Conservation (phyloP, 179 eudicot species). For the Heliamphora pulchella region DNA sequence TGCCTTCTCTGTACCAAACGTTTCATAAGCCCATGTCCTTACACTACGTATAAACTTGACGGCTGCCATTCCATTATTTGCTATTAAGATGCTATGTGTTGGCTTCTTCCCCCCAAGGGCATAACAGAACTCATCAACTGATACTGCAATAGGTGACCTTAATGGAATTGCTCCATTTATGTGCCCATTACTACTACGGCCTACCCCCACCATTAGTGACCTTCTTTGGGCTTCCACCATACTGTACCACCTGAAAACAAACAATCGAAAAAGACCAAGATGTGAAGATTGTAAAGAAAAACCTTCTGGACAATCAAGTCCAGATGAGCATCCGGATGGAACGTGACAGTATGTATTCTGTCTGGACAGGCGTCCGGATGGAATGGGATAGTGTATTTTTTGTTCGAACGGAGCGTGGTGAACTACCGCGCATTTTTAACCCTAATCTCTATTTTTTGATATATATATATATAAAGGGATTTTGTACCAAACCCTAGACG, state of each 20-base stretch:
- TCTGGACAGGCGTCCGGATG: too few relatives aligned
- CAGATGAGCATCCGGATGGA: too few relatives aligned
- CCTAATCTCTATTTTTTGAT: too few relatives aligned
- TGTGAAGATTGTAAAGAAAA: too few relatives aligned
- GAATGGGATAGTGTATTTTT: too few relatives aligned
- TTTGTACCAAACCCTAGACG: too few relatives aligned
- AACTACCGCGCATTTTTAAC: too few relatives aligned
- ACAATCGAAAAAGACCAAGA: neutral
- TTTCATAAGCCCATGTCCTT: slow-evolving; percentile 93
- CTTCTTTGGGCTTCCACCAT: slow-evolving; percentile 39
- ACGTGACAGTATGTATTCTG: too few relatives aligned
- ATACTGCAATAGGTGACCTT: slow-evolving; percentile 35
- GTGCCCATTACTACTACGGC: slow-evolving; percentile 33
- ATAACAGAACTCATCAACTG: slow-evolving; percentile 68
- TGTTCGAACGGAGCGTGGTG: too few relatives aligned
- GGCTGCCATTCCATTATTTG: slow-evolving; percentile 99
- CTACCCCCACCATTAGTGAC: slow-evolving; percentile 27
- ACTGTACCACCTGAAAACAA: slow-evolving; percentile 16
- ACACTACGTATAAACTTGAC: slow-evolving; percentile 94
- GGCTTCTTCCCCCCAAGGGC: slow-evolving; percentile 86
- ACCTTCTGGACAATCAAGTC: too few relatives aligned
- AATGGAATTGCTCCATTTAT: slow-evolving; percentile 47
- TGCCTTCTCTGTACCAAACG: slow-evolving; percentile 97
- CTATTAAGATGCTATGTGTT: slow-evolving; percentile 86
- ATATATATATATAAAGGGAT: too few relatives aligned